Percentiles rank a stretch among this genome's conserved stretches.
Evolutionary conservation across 306 rosid genomes (phyloP).

Genomic region (Fragaria ananassa): DNA sequence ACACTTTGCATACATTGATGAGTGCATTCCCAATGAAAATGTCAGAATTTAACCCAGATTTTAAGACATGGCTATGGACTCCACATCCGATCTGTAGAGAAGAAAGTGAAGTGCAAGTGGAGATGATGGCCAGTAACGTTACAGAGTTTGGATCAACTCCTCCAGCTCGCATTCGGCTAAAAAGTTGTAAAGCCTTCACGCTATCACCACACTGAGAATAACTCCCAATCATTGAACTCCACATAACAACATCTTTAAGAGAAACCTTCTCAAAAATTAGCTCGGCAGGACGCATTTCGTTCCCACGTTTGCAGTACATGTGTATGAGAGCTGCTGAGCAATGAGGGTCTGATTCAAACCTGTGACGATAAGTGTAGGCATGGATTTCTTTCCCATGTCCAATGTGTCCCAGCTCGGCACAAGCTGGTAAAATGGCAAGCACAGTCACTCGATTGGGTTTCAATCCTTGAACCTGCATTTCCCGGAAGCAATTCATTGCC

Average conservation of each 20-base stretch:
- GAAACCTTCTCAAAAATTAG: slow-evolving; percentile 41
- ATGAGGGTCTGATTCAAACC: slow-evolving; percentile 43
- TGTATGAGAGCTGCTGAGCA: slow-evolving; percentile 58
- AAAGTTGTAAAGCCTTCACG: slow-evolving; percentile 47
- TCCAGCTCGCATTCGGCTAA: slow-evolving; percentile 44
- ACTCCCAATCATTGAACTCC: slow-evolving; percentile 60
- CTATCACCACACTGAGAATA: slow-evolving; percentile 45
- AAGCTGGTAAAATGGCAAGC: slow-evolving; percentile 48
- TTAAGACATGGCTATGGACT: slow-evolving; percentile 46
- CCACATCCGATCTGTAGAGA: slow-evolving; percentile 38
- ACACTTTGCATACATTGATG: slow-evolving; percentile 67
- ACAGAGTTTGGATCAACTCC: slow-evolving; percentile 54
- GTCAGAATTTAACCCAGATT: slow-evolving; percentile 40
- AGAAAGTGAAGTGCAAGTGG: slow-evolving; percentile 51
- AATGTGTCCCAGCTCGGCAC: slow-evolving; percentile 37
- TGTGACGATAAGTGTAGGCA: slow-evolving; percentile 45
- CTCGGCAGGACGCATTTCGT: slow-evolving; percentile 40
- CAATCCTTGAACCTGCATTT: slow-evolving; percentile 52
- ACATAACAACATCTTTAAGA: slow-evolving; percentile 57
- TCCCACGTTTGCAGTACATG: slow-evolving; percentile 44
- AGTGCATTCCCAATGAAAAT: slow-evolving; percentile 55
- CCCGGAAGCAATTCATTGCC: slow-evolving; percentile 43
- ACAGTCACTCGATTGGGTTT: slow-evolving; percentile 56
- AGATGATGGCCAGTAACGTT: slow-evolving; percentile 50
- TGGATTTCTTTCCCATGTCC: slow-evolving; percentile 58